Evolutionary conservation across 2,329 filamentous ascomycete species (phyloP), one percentile per base, ranked within the genome.

Genomic region (Whalleya microplaca): DNA sequence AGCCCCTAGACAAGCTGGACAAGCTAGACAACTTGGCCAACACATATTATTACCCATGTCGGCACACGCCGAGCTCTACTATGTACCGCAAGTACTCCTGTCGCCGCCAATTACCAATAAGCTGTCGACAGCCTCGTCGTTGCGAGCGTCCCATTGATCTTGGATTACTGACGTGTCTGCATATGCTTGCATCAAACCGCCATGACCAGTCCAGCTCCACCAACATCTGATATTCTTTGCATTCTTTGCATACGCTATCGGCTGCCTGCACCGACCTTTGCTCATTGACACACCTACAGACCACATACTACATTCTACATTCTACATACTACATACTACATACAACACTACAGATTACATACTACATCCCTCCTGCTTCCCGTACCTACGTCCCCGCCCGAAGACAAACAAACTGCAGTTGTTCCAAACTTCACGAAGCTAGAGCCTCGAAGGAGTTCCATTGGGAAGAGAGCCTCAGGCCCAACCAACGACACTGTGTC

Each of bases 381-480:
- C 54, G 57, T 60, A 54, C 64, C 53, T 48, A 27, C 54, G 45
- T 56, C 48, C 51, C 55, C 56, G 59, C 57, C 48, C 52, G 50
- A 55, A 51, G 50, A 46, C 59, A 45, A 56, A 50, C 41, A 37
- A 14, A 37, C 53, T 47, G 51, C 45, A 52, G 49, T 41, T 50
- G 41, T 54, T 42, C 51, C 41, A 52, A 48, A 51, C 45, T 41
- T 54, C 41, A n/a, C n/a, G 18, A 21, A n/a, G 18, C 51, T 45
- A 42, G 51, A 58, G 43, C 53, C 44, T 51, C 53, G 49, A n/a
- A n/a, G 45, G 41, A 21, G 51, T 47, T 53, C 54, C 27, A 60
- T 63, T 65, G 62, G 58, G 56, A 58, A 29, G 55, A 60, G 58
- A 65, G 63, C 56, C 64, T 61, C 63, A 61, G 61, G 23, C 50